A percentile compares a stretch with the other conserved stretches of the same genome.
phyloP scores from a whole-genome alignment of 768 basidiomycete species.

The Hirschioporus abietinus region DNA sequence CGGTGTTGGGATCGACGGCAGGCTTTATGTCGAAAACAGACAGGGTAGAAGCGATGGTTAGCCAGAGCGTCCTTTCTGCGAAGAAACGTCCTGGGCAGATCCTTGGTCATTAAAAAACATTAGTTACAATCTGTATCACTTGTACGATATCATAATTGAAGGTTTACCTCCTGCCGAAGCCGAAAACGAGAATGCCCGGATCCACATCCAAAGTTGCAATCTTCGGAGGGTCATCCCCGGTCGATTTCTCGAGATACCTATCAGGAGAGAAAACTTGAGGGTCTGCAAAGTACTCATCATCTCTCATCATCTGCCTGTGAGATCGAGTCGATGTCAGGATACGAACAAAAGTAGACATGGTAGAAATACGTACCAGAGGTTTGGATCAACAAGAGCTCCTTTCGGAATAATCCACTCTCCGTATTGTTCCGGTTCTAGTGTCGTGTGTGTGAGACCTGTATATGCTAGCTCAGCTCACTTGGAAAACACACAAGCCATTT shows the following conservation, averaged over 20 bases:
- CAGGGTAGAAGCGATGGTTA: slow-evolving; percentile 13
- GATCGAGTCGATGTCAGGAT: not conserved
- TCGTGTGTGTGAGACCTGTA: not conserved
- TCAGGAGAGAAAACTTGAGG: not conserved
- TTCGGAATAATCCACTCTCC: not conserved
- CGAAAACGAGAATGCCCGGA: slow-evolving; percentile 8
- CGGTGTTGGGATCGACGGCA: not conserved
- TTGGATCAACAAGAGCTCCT: not conserved
- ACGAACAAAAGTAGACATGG: not conserved
- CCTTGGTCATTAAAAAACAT: slow-evolving; percentile 1
- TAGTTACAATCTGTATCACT: not conserved
- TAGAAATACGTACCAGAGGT: not conserved
- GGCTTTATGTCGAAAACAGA: slow-evolving; percentile 15
- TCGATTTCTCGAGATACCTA: not conserved
- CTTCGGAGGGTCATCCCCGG: not conserved
- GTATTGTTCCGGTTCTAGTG: not conserved
- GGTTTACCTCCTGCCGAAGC: slow-evolving; percentile 11
- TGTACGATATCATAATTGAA: not conserved
- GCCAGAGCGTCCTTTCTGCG: slow-evolving; percentile 12
- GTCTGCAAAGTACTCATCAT: not conserved
- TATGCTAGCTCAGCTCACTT: not conserved
- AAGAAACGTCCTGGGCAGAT: slow-evolving; percentile 16
- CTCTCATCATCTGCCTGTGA: not conserved
- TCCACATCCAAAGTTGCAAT: not conserved
- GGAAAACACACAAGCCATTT: not conserved